These are phyloP conservation scores for Peronospora belbahrii DNA, from an alignment of 352 stramenopile species.

Conservation along the genomic window DNA sequence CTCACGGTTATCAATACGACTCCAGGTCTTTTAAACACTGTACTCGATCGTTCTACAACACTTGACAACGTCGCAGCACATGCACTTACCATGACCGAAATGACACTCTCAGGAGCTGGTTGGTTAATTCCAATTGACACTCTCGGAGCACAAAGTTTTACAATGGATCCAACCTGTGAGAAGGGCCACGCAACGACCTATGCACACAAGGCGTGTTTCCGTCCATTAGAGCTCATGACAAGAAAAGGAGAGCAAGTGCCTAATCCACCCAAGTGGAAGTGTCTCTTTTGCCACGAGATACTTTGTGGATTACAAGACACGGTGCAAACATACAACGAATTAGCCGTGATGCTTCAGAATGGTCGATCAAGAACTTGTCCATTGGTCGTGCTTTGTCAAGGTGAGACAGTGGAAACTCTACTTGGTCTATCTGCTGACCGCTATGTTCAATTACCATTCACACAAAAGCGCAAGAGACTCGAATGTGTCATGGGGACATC, in stretches of 20 bases:
- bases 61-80: not conserved
- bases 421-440: constrained; percentile 35
- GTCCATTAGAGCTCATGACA: constrained; percentile 13
- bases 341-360: constrained; percentile 40
- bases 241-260: not conserved
- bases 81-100: constrained; percentile 18
- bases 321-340: constrained; percentile 33
- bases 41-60: constrained; percentile 6
- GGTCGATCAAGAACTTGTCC: constrained; percentile 10
- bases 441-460: constrained; percentile 40
- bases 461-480: constrained; percentile 30
- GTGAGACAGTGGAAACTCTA: constrained; percentile 31
- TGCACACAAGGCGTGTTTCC: constrained; percentile 28
- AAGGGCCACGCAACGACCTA: constrained; percentile 40
- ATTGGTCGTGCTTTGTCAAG: constrained; percentile 36
- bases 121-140: constrained; percentile 40
- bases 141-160: constrained; percentile 5
- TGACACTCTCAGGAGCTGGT: constrained; percentile 29
- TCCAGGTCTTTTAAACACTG: constrained; percentile 33
- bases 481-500: constrained; percentile 22
- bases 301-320: constrained; percentile 45
- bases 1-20: constrained; percentile 43
- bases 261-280: constrained; percentile 35
- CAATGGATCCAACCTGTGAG: constrained; percentile 37
- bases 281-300: constrained; percentile 44